Base-by-base conservation (phyloP, 2,329 filamentous ascomycete genomes). In the Coniosporium tulheliwenetii region DNA sequence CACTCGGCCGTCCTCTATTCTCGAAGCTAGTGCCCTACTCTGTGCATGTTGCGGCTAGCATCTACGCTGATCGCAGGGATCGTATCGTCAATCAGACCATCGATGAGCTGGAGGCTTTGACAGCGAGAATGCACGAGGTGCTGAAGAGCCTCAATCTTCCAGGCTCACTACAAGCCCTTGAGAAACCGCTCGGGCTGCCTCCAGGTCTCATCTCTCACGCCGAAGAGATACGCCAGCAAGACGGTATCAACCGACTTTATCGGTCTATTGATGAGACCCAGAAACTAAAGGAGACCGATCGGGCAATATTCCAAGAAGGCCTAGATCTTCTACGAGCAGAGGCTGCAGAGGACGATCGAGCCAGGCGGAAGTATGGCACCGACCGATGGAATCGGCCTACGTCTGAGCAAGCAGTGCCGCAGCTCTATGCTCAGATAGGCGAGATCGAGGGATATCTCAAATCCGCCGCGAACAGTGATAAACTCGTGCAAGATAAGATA, bases 21-120 rank as follows among this genome's bases (percentile, higher is more conserved):
- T 77, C 83, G 2, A 91, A 89, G 51, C 71, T 98, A 1, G 91
- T 98, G 0, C 91, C 91, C 0, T 96, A 95, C 56, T 86, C 87
- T 0, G 91, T 96, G 0, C 91, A 98, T 53, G 75, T 96, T 38
- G 91, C 91, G 7, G 85, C 87, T 1, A 94, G 85, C 38, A 94
- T 96, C 30, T 98, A 98, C 54, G 86, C 86, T 41, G 87, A 96
- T 55, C 75, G 87, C 10, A 73, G 87, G 43, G 87, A 98, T 57
- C 75, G 86, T n/a, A 67, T 94, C 43, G 80, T 98, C 36, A 93
- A 91, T 54, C 82, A 85, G 48, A 83, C 76, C 39, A 85, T 96
- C 30, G 78, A 81, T 19, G 81, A 93, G 53, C 66, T 96, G 4
- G 87, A 96, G 51, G 71, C 68, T 0, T 70, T 96, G 50, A 94